Evolutionary conservation across 2,329 filamentous ascomycete genomes (phyloP), one percentile per base, ranked within the genome.

Genomic region (Lasiodiplodia citricola): DNA sequence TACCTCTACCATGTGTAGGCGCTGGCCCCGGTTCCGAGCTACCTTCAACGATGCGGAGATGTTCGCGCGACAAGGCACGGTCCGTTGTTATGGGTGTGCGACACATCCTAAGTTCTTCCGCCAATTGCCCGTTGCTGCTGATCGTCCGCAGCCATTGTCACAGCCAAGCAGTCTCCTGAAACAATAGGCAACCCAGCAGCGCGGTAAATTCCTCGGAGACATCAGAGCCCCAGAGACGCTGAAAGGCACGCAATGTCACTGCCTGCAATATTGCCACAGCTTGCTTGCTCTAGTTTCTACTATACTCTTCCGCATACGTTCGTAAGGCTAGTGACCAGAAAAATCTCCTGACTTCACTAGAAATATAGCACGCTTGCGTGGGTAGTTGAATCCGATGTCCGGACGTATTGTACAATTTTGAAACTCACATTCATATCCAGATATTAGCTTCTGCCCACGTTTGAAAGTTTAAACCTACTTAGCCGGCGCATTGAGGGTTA

Each of bases 131-230:
- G 18, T 16, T n/a, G 31, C 6, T 38, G 44, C 14, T 25, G 31
- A 52, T 64, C 60, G 47, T 16, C 60, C 28, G 18, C 60, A 7
- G 47, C 60, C 28, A n/a, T 28, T 52, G 60, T 64, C 60, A 52
- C 60, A 64, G 60, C 23, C 60, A 64, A 23, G 37, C 31, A 23
- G 38, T 6, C 60, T 37, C 41, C 41, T 63, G 58, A 63, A 51
- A 63, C 58, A 63, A 18, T n/a, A 62, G 41, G 57, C 16, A 18
- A 28, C 18, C n/a, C 41, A 47, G 5, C n/a, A 21, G 18, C 25
- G 31, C 13, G 38, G 28, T 35, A 13, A 25, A 7, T 37, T 28
- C 60, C 37, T 52, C 60, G 60, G 7, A 37, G 52, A 51, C 23
- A 35, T 25, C 58, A 44, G 16, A 35, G 25, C n/a, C 21, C 28